Conservation (phyloP, 352 stramenopile genomes). For the Albugo laibachii region DNA sequence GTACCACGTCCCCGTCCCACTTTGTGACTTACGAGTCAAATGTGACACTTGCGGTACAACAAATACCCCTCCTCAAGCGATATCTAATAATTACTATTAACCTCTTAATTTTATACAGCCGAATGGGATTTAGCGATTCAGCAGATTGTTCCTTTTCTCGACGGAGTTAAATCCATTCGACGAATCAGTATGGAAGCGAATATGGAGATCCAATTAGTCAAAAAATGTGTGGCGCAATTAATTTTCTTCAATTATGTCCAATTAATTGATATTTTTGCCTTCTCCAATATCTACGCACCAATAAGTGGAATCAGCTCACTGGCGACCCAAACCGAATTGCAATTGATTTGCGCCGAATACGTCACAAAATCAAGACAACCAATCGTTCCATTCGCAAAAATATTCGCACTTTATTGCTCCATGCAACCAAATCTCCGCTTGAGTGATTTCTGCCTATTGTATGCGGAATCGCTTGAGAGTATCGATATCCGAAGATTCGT, state of each 20-base stretch:
- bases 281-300: constrained; percentile 79
- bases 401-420: constrained; percentile 75
- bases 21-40: constrained; percentile 43
- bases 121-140: constrained; percentile 77
- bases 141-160: constrained; percentile 81
- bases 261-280: constrained; percentile 82
- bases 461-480: constrained; percentile 35
- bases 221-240: constrained; percentile 71
- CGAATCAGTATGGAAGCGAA: constrained; percentile 76
- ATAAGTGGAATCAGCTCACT: constrained; percentile 37
- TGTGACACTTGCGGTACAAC: constrained; percentile 59
- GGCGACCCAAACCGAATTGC: constrained; percentile 34
- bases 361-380: constrained; percentile 44
- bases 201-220: constrained; percentile 75
- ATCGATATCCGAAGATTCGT: constrained; percentile 71
- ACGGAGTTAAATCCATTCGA: constrained; percentile 81
- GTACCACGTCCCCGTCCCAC: constrained; percentile 69
- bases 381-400: constrained; percentile 41
- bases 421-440: constrained; percentile 66
- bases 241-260: constrained; percentile 79
- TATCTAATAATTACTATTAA: neutral
- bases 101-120: constrained; percentile 11
- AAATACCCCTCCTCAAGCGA: neutral
- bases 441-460: constrained; percentile 67
- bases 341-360: constrained; percentile 59